Evolutionary conservation across 768 basidiomycete genomes (phyloP).

Genomic region (Phylloporus rhodoxanthus): DNA sequence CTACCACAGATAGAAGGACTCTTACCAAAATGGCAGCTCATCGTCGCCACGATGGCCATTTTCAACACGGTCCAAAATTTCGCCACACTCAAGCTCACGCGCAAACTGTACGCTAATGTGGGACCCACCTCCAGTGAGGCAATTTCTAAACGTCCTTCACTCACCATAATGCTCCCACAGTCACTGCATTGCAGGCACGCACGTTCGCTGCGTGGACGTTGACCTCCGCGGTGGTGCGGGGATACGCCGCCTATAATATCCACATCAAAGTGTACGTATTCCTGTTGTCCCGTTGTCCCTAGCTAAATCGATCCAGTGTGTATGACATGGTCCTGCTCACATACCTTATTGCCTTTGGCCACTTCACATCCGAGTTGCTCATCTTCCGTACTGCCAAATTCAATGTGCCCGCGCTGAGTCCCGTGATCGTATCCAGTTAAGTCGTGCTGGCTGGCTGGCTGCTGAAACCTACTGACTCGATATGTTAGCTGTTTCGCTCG

Average conservation of each 20-base stretch:
- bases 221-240: slow-evolving; percentile 74
- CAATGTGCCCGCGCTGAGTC: slow-evolving; percentile 55
- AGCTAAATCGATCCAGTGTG: slow-evolving; percentile 43
- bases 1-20: slow-evolving; percentile 63
- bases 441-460: slow-evolving; percentile 30
- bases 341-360: slow-evolving; percentile 85
- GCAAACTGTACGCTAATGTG: slow-evolving; percentile 59
- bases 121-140: slow-evolving; percentile 36
- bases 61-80: slow-evolving; percentile 89
- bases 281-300: not conserved
- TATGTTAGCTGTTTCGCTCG: slow-evolving; percentile 52
- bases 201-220: slow-evolving; percentile 92
- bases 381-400: slow-evolving; percentile 74
- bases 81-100: slow-evolving; percentile 68
- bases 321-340: slow-evolving; percentile 87
- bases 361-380: slow-evolving; percentile 82
- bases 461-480: slow-evolving; percentile 6
- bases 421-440: slow-evolving; percentile 80
- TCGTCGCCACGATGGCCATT: slow-evolving; percentile 69
- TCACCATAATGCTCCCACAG: slow-evolving; percentile 35
- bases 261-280: slow-evolving; percentile 65
- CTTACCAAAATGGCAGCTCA: slow-evolving; percentile 84
- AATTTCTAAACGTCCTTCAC: not conserved
- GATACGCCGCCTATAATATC: slow-evolving; percentile 88
- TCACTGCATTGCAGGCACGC: slow-evolving; percentile 80